Conservation (phyloP, 371 early-diverging fungal species). For the Nematocida ironsii region DNA sequence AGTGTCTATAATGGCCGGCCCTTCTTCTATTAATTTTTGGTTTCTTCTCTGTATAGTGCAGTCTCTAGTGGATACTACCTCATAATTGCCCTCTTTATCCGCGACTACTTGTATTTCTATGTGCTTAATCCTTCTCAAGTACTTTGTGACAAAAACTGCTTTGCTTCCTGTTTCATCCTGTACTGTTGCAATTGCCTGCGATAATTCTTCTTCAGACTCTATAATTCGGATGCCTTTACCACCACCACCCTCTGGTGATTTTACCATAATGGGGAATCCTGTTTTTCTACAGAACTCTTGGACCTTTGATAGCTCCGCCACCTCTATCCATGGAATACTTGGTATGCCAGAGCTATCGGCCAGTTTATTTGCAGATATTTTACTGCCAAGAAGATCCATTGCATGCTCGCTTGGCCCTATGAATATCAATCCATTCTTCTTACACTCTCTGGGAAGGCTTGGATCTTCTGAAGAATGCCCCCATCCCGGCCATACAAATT, state of each 20-base stretch:
- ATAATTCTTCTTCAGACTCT: constrained; percentile 18
- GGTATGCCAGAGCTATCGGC: constrained; percentile 90
- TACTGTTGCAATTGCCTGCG: constrained; percentile 68
- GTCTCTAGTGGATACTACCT: constrained; percentile 92
- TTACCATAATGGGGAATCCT: constrained; percentile 94
- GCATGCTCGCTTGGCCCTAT: constrained; percentile 95
- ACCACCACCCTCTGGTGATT: constrained; percentile 97
- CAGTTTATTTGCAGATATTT: constrained; percentile 92
- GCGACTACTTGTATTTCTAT: constrained; percentile 92
- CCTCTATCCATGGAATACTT: constrained; percentile 74
- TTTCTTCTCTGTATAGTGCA: constrained; percentile 96
- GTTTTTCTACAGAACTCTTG: constrained; percentile 75
- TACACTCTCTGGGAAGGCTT: constrained; percentile 79
- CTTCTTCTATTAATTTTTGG: constrained; percentile 92
- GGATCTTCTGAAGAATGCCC: constrained; percentile 98
- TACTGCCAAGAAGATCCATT: constrained; percentile 93
- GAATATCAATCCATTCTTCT: constrained; percentile 79
- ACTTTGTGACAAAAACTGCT: constrained; percentile 84
- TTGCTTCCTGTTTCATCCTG: constrained; percentile 75
- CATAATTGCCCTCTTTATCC: constrained; percentile 89
- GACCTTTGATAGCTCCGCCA: constrained; percentile 72
- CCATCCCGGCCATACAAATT: constrained; percentile 81
- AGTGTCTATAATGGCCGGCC: constrained; percentile 72
- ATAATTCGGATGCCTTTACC: constrained; percentile 74
- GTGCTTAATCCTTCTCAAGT: constrained; percentile 84